These are phyloP conservation scores for Boletus vinaceobasis DNA, from an alignment of 768 basidiomycete species.

Conservation along the genomic window DNA sequence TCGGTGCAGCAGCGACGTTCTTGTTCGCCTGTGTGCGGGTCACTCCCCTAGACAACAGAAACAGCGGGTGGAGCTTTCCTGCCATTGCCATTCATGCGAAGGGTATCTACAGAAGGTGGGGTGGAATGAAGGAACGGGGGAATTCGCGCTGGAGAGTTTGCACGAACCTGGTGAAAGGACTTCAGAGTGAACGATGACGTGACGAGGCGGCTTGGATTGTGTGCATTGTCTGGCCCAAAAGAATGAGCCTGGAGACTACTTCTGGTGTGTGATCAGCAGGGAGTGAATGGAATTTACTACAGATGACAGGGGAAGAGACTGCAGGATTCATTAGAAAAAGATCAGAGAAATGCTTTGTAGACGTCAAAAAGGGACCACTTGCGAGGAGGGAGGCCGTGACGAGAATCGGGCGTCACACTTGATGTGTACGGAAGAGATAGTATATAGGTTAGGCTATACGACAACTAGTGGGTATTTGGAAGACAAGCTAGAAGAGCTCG, in stretches of 20 bases:
- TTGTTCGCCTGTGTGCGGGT: constrained; percentile 15
- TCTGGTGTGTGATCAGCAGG: constrained; percentile 22
- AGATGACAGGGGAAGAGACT: constrained; percentile 13
- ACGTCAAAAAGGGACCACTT: constrained; percentile 63
- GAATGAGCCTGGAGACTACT: constrained; percentile 36
- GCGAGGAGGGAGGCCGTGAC: constrained; percentile 50
- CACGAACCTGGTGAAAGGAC: constrained; percentile 65
- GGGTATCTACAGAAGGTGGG: constrained; percentile 36
- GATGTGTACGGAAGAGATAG: constrained; percentile 34
- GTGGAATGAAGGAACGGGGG: constrained; percentile 52
- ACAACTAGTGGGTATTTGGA: no score
- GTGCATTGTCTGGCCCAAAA: constrained; percentile 37
- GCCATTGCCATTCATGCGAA: constrained; percentile 25
- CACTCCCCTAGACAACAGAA: constrained; percentile 21
- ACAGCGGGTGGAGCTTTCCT: constrained; percentile 30
- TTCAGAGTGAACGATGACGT: constrained; percentile 65
- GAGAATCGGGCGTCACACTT: constrained; percentile 43
- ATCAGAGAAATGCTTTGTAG: constrained; percentile 45
- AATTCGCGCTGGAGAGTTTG: constrained; percentile 50
- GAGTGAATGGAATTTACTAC: constrained; percentile 1
- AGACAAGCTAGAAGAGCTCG: no score
- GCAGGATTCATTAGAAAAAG: constrained; percentile 48
- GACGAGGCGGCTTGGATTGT: constrained; percentile 28
- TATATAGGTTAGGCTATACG: no score
- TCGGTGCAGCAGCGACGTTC: constrained; percentile 2